phyloP scores from a whole-genome alignment of 2,329 filamentous ascomycete genomes.

The Eutypa lata region DNA sequence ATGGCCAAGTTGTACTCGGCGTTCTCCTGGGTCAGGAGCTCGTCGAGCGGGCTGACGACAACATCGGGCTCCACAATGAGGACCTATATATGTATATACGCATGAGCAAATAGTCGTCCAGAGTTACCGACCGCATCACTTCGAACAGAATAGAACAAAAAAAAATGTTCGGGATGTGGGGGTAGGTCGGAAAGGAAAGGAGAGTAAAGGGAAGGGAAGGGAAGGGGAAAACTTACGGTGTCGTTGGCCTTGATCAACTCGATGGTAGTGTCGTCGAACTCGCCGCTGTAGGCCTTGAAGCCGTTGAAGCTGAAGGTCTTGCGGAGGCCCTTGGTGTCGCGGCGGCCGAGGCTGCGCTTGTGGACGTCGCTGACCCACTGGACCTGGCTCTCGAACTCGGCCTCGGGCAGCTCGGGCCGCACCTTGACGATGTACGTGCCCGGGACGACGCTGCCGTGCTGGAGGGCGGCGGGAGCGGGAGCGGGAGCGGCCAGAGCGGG shows the following conservation, averaged over 20 bases:
- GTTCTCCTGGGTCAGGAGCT: slow-evolving; percentile 9
- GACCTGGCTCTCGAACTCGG: background rate
- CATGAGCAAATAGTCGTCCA: background rate
- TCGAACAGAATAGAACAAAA: too few relatives aligned
- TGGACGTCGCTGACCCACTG: background rate
- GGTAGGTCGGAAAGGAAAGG: background rate
- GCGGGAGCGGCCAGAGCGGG: background rate
- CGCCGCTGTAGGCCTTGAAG: background rate
- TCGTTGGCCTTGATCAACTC: background rate
- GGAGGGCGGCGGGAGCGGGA: background rate
- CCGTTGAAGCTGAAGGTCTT: background rate
- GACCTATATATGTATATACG: background rate
- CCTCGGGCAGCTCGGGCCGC: background rate
- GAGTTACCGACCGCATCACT: too few relatives aligned
- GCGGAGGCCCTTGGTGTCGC: background rate
- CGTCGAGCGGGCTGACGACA: slow-evolving; percentile 3
- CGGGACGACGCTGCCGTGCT: background rate
- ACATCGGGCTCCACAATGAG: slow-evolving; percentile 10
- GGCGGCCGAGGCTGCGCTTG: background rate
- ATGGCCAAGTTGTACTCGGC: slow-evolving; percentile 1
- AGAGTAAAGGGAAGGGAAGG: too few relatives aligned
- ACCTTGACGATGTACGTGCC: background rate
- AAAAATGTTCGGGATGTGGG: too few relatives aligned
- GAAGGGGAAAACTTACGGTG: background rate
- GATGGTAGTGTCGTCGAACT: background rate